Evolutionary conservation across 2,329 filamentous ascomycete species (phyloP), one percentile per base, ranked within the genome.

Genomic region (Stemphylium beticola): DNA sequence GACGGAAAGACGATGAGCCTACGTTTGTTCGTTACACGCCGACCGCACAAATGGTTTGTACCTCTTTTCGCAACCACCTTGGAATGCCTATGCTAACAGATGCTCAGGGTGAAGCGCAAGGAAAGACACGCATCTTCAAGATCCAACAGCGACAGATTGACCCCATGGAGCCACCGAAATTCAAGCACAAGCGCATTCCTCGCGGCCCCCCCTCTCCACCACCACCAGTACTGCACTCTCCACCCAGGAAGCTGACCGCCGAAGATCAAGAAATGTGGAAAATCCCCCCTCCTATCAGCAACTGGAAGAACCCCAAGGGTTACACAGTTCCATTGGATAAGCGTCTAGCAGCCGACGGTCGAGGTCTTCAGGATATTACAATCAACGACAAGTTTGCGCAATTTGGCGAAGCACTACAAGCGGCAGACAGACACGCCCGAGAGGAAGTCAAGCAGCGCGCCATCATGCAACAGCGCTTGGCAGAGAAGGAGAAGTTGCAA

Each of bases 251-350:
- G 72, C 83, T 99, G 58, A 99, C 95, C 1, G 95, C 93, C 5
- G 93, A 96, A 74, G 95, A 99, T 67, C 93, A 98, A 76, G 95
- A 98, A 75, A 91, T 91, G 55, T 99, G 95, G 95, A 92, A 88
- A 70, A 97, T 91, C 29, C 88, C 88, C 0, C 92, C 93, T 2
- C 91, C 93, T 0, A 88, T 99, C 2, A 96, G 91, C 17, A 98
- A 98, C 76, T 99, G 95, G 95, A 99, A 99, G 84, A 99, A 99
- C 75, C 91, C 93, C 1, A 98, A 98, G 79, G 95, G 95, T 68
- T 99, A 96, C 72, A 99, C 95, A 0, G 91, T 99, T 1, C 92
- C 95, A 0, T 77, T 99, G 46, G 95, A 99, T 75, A 99, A 99
- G 81, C 88, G 95, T 72, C 79, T 99, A 65, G 95, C 95, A 15